Evolutionary conservation across 352 stramenopile genomes (phyloP), one percentile per base, ranked within the genome.

Genomic region (Pythium chondricola): DNA sequence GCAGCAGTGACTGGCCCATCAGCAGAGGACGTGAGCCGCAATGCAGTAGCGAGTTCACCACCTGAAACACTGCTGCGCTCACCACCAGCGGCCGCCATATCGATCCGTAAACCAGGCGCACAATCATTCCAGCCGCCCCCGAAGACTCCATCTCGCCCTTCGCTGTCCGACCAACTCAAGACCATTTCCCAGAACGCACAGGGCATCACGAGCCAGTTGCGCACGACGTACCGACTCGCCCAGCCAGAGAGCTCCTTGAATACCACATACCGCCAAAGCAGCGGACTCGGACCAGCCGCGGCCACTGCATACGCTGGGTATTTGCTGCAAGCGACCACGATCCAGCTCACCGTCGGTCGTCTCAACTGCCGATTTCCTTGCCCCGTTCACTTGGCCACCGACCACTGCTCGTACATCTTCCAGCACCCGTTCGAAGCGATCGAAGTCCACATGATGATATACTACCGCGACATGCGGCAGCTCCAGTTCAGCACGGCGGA

Each of bases 371-470:
- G 72, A 4, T 85, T 86, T 29, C 70, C 77, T 2, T 85, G 77
- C 27, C 74, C 77, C 6, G 70, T 68, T 3, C 63, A 58, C 10
- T 88, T 88, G 40, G 40, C 51, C 4, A 46, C 33, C 2, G 71
- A 83, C 40, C 74, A 66, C 14, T 88, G 77, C 51, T 61, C 62
- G 9, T 88, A 83, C 55, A 35, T 88, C 33, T 88, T 86, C 31
- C 77, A 85, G 58, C 74, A 88, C n/a, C 72, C 77, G 18, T 86
- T 82, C 20, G 65, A 72, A 37, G 30, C 71, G 31, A 83, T 81
- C 25, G 74, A 86, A 43, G 62, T 88, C 30, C 49, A 74, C 11
- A 88, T 88, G 74, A 43, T 85, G 52, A 88, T 86, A 72, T 86
- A 71, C 64, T 84, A 85, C 54, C 73, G 69, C 27, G 72, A 88